Evolutionary conservation across 345 rosid genomes (phyloP).

Genomic region (Linum usitatissimum): DNA sequence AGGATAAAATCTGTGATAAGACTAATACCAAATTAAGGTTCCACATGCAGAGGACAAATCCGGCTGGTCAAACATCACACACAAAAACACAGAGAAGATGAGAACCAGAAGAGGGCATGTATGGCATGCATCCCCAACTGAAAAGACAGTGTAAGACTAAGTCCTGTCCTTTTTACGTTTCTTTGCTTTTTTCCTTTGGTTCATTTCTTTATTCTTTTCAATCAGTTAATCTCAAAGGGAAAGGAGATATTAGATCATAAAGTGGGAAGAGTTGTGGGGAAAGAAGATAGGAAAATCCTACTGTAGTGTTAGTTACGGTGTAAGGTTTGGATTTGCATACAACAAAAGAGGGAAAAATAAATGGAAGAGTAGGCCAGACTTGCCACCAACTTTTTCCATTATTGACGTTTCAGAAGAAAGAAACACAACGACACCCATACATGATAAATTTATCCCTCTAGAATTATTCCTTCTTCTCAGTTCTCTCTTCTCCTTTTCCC

Average conservation of each 20-base stretch:
- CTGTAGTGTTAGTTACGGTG: too few relatives aligned
- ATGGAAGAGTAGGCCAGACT: neutral
- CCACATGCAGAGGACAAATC: neutral
- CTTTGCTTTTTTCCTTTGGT: neutral
- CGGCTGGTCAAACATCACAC: neutral
- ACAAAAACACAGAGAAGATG: neutral
- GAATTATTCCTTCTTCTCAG: neutral
- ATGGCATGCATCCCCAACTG: neutral
- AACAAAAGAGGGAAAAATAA: neutral
- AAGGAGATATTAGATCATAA: neutral
- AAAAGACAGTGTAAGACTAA: neutral
- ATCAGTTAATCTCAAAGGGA: neutral
- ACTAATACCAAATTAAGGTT: neutral
- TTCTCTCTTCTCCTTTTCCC: constrained; percentile 2
- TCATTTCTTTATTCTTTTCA: too few relatives aligned
- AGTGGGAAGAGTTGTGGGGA: neutral
- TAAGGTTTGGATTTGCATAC: neutral
- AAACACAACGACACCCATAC: neutral
- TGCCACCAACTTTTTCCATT: constrained; percentile 18
- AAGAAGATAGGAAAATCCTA: neutral
- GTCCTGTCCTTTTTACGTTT: neutral
- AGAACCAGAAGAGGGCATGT: neutral
- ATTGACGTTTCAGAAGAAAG: neutral
- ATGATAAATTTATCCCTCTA: neutral
- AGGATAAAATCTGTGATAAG: too few relatives aligned